phyloP scores from a whole-genome alignment of 2,329 filamentous ascomycete genomes.

The Aspergillus fumigatus region DNA sequence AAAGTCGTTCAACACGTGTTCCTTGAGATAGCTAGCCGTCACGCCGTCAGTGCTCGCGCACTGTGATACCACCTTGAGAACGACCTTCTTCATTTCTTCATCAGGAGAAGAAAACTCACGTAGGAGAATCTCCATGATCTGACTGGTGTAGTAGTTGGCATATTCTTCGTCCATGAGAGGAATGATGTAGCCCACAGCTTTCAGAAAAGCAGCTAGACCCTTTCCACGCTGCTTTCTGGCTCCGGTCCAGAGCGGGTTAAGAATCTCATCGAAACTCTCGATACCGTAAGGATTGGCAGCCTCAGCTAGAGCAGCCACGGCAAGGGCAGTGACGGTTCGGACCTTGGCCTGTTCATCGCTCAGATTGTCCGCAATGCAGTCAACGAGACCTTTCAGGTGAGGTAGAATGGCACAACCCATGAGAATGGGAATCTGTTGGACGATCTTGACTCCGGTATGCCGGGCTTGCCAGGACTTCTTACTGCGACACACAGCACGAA shows the following conservation, averaged over 20 bases:
- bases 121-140: conserved; percentile 98
- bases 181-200: conserved; percentile 97
- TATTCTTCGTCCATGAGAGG: conserved; percentile 99
- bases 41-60: conserved; percentile 93
- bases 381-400: conserved; percentile 90
- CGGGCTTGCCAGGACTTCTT: conserved; percentile 99
- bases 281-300: conserved; percentile 98
- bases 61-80: conserved; percentile 94
- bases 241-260: conserved; percentile 95
- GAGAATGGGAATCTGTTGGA: conserved; percentile 96
- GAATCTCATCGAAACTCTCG: conserved; percentile 95
- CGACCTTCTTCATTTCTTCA: conserved; percentile 99
- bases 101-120: conserved; percentile 95
- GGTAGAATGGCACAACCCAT: conserved; percentile 98
- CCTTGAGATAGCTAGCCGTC: conserved; percentile 89
- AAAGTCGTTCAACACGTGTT: conserved; percentile 90
- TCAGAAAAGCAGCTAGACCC: conserved; percentile 89
- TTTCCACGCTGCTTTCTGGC: conserved; percentile 95
- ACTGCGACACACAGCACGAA: conserved; percentile 91
- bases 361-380: conserved; percentile 91
- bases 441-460: conserved; percentile 97
- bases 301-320: conserved; percentile 90
- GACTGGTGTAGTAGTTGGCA: conserved; percentile 96
- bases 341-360: conserved; percentile 99
- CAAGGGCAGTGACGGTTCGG: conserved; percentile 88